phyloP scores from a whole-genome alignment of 345 rosid species.

The Schrenkiella parvula region DNA sequence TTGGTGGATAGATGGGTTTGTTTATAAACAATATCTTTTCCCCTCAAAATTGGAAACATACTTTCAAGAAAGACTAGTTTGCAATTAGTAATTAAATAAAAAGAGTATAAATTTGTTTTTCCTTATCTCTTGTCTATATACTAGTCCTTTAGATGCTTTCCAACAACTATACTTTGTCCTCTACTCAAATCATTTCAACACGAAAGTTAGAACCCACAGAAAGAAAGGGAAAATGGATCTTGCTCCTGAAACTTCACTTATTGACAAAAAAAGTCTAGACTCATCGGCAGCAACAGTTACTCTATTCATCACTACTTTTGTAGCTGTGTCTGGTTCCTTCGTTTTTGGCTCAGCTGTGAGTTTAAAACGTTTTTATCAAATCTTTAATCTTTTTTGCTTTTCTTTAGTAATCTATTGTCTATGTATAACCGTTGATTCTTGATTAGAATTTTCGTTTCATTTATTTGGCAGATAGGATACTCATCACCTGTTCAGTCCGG shows the following conservation, averaged over 20 bases:
- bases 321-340: constrained; percentile 27
- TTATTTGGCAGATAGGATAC: constrained; percentile 57
- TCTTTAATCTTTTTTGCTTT: background rate
- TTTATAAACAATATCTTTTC: background rate
- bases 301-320: constrained; percentile 25
- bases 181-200: background rate
- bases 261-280: constrained; percentile 2
- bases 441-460: background rate
- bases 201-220: background rate
- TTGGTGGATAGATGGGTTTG: background rate
- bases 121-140: background rate
- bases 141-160: background rate
- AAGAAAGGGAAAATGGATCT: constrained; percentile 13
- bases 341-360: constrained; percentile 32
- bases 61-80: background rate
- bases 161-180: constrained; percentile 16
- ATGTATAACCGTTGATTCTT: background rate
- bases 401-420: background rate
- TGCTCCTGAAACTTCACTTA: constrained; percentile 13
- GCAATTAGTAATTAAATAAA: background rate
- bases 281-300: constrained; percentile 1
- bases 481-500: constrained; percentile 82
- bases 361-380: background rate
- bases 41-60: background rate
- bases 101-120: background rate